phyloP scores from a whole-genome alignment of 2,329 filamentous ascomycete species.

The Xylariaceae sp. region DNA sequence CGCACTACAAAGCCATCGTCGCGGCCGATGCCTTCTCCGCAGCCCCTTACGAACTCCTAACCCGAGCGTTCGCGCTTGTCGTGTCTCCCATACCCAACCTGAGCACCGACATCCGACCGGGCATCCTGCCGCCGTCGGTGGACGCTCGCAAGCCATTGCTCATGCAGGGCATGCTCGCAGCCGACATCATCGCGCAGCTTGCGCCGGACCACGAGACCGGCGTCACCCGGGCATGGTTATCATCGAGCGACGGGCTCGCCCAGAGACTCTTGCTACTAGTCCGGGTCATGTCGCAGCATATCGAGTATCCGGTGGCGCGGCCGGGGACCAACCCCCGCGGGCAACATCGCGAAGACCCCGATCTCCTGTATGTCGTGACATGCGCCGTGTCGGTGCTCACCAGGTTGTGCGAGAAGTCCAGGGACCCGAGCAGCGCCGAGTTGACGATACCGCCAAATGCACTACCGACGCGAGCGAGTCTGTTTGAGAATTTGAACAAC shows the following conservation, averaged over 20 bases:
- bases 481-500: constrained; percentile 60
- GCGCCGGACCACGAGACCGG: constrained; percentile 65
- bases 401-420: constrained; percentile 62
- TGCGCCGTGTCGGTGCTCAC: constrained; percentile 64
- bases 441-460: constrained; percentile 54
- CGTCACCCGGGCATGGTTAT: constrained; percentile 74
- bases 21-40: constrained; percentile 60
- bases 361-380: constrained; percentile 58
- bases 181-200: constrained; percentile 78
- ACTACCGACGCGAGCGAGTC: constrained; percentile 60
- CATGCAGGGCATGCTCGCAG: constrained; percentile 86
- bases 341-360: constrained; percentile 41
- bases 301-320: constrained; percentile 43
- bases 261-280: constrained; percentile 72
- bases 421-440: constrained; percentile 49
- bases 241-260: constrained; percentile 77
- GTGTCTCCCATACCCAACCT: constrained; percentile 78
- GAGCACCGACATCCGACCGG: constrained; percentile 46
- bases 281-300: constrained; percentile 62
- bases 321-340: constrained; percentile 30
- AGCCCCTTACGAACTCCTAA: constrained; percentile 73
- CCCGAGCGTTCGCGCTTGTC: constrained; percentile 78
- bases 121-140: constrained; percentile 59
- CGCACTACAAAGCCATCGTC: constrained; percentile 78
- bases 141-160: constrained; percentile 83